These are phyloP conservation scores for Candida tammaniensis DNA, from an alignment of 805 yeast species.

Conservation along the genomic window DNA sequence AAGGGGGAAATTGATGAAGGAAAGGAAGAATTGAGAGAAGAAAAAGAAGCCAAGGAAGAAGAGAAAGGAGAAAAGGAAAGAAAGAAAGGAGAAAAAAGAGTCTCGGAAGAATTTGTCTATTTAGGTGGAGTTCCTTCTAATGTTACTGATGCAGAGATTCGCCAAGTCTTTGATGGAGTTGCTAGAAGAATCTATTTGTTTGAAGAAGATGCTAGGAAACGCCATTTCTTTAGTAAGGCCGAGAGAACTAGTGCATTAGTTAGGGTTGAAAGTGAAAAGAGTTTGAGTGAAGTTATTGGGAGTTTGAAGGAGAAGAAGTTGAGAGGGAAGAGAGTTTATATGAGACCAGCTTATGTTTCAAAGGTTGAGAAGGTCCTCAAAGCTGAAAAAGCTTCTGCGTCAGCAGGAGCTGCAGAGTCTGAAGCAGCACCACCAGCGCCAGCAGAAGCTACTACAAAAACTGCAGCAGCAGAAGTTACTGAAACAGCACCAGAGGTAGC, in stretches of 20 bases:
- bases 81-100: not conserved
- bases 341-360: constrained; percentile 39
- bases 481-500: not conserved
- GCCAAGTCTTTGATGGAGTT: constrained; percentile 42
- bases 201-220: constrained; percentile 28
- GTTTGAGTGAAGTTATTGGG: constrained; percentile 42
- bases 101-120: constrained; percentile 46
- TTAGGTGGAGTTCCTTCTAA: constrained; percentile 39
- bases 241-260: constrained; percentile 30
- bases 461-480: not conserved
- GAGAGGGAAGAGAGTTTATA: constrained; percentile 27
- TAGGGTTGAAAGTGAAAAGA: constrained; percentile 49
- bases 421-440: not conserved
- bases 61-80: not conserved
- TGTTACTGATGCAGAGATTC: constrained; percentile 43
- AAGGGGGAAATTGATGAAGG: not conserved
- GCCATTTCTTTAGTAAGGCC: constrained; percentile 19
- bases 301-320: constrained; percentile 31
- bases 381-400: constrained; percentile 10
- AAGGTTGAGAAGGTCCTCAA: constrained; percentile 47
- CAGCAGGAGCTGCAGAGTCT: not conserved
- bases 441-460: constrained; percentile 1
- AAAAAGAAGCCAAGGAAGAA: not conserved
- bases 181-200: constrained; percentile 50
- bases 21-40: not conserved